Evolutionary conservation across 805 yeast species (phyloP).

Genomic region (Starmerella kuoi): DNA sequence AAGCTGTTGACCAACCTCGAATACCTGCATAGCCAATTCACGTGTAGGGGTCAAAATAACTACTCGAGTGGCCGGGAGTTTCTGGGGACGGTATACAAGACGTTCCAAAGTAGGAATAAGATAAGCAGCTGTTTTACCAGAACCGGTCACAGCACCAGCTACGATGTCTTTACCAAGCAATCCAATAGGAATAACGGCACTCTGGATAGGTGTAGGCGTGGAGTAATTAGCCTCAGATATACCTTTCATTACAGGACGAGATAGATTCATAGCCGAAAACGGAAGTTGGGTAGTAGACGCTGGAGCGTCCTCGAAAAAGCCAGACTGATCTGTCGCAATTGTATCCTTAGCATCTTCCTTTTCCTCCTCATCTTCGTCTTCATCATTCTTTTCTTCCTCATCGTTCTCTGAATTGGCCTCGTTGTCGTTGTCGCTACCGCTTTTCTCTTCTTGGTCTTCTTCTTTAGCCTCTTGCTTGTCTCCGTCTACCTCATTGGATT

Average conservation of each 20-base stretch:
- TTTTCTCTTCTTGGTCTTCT: constrained; percentile 32
- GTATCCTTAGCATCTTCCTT: constrained; percentile 29
- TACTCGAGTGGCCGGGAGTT: constrained; percentile 78
- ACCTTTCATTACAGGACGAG: constrained; percentile 84
- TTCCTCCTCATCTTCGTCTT: constrained; percentile 31
- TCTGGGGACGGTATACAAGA: constrained; percentile 74
- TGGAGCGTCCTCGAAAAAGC: constrained; percentile 27
- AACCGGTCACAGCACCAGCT: constrained; percentile 99
- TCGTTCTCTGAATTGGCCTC: constrained; percentile 36
- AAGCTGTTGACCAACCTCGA: constrained; percentile 81
- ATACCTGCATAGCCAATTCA: constrained; percentile 92
- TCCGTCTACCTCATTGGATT: constrained; percentile 24
- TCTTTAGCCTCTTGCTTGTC: constrained; percentile 25
- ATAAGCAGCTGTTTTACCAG: constrained; percentile 98
- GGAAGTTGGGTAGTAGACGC: constrained; percentile 39
- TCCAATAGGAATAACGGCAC: constrained; percentile 87
- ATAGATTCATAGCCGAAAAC: constrained; percentile 66
- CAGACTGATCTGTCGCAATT: constrained; percentile 27
- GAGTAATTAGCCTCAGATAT: constrained; percentile 66
- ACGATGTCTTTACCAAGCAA: constrained; percentile 89
- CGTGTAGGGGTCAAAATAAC: constrained; percentile 90
- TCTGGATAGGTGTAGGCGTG: constrained; percentile 89
- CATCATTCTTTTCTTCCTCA: constrained; percentile 37
- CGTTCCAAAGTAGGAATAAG: constrained; percentile 93
- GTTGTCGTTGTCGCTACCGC: constrained; percentile 29